phyloP scores from a whole-genome alignment of 192 early-diverging fungal genomes.

The Coemansia sp. region DNA sequence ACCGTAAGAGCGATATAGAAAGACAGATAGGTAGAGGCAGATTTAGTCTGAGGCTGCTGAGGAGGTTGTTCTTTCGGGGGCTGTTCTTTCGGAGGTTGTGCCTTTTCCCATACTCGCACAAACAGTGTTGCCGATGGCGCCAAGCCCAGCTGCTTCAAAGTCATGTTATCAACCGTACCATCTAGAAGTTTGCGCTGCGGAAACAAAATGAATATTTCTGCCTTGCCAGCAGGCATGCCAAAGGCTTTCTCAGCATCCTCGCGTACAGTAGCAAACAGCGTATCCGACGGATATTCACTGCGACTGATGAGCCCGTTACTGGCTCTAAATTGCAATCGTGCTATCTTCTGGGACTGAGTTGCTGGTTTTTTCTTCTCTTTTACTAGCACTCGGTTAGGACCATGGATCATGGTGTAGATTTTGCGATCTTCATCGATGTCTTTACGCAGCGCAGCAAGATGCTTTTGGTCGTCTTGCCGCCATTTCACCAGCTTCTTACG shows the following conservation, averaged over 20 bases:
- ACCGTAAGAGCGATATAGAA: neutral
- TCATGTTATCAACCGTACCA: slow-evolving; percentile 2
- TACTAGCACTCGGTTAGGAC: neutral
- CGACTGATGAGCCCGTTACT: slow-evolving; percentile 19
- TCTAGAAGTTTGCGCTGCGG: slow-evolving; percentile 11
- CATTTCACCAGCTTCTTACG: slow-evolving; percentile 6
- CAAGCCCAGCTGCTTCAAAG: slow-evolving; percentile 22
- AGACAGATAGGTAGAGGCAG: neutral
- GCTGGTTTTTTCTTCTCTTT: neutral
- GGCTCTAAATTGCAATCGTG: slow-evolving; percentile 18
- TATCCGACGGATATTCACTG: slow-evolving; percentile 3
- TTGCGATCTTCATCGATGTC: slow-evolving; percentile 10
- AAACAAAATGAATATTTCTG: slow-evolving; percentile 2
- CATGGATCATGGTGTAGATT: slow-evolving; percentile 1
- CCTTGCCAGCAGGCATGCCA: neutral
- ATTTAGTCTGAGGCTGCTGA: neutral
- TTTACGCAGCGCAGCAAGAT: slow-evolving; percentile 3
- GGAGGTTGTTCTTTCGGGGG: neutral
- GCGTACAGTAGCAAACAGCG: slow-evolving; percentile 18
- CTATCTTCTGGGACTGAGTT: neutral
- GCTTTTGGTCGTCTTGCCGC: neutral
- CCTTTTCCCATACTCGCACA: slow-evolving; percentile 5
- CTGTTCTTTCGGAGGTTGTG: neutral
- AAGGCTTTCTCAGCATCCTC: slow-evolving; percentile 3
- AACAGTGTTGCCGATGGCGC: slow-evolving; percentile 30